A percentile compares a stretch with the other conserved stretches of the same genome.
Conservation (phyloP, 345 rosid genomes). For the Syzygium aqueum region DNA sequence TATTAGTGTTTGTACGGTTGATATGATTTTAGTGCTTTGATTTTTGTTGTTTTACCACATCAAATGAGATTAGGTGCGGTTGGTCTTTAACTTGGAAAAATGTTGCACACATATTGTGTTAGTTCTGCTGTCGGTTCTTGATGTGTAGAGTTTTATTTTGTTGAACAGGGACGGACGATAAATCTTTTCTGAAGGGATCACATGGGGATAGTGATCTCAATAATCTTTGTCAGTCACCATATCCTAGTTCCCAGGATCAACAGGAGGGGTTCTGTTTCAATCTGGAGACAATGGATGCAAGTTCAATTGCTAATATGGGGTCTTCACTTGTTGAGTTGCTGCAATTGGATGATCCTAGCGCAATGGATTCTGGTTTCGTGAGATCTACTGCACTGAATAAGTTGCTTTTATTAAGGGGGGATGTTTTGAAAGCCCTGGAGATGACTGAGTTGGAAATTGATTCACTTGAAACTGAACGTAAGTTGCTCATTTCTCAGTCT, state of each 20-base stretch:
- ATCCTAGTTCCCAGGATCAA: conserved; percentile 42
- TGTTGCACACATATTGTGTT: background rate
- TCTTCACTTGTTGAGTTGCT: conserved; percentile 54
- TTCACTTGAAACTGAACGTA: conserved; percentile 67
- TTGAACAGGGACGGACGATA: conserved; percentile 65
- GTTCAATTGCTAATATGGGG: conserved; percentile 44
- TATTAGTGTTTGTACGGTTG: background rate
- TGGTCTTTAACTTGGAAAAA: background rate
- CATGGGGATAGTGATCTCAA: conserved; percentile 34
- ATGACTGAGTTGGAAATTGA: conserved; percentile 83
- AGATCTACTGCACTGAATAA: conserved; percentile 46
- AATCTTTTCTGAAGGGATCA: conserved; percentile 36
- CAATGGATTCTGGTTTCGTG: conserved; percentile 48
- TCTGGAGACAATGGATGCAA: conserved; percentile 61
- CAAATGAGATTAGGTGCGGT: background rate
- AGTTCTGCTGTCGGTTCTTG: background rate
- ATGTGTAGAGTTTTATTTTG: background rate
- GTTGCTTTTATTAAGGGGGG: conserved; percentile 55
- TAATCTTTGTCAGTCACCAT: conserved; percentile 60
- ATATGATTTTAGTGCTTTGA: background rate
- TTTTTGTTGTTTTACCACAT: background rate
- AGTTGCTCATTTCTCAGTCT: conserved; percentile 33
- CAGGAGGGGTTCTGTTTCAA: conserved; percentile 41
- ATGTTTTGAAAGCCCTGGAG: conserved; percentile 62
- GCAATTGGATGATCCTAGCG: conserved; percentile 48